phyloP scores from a whole-genome alignment of 2,329 filamentous ascomycete species.

The Talaromyces rugulosus region DNA sequence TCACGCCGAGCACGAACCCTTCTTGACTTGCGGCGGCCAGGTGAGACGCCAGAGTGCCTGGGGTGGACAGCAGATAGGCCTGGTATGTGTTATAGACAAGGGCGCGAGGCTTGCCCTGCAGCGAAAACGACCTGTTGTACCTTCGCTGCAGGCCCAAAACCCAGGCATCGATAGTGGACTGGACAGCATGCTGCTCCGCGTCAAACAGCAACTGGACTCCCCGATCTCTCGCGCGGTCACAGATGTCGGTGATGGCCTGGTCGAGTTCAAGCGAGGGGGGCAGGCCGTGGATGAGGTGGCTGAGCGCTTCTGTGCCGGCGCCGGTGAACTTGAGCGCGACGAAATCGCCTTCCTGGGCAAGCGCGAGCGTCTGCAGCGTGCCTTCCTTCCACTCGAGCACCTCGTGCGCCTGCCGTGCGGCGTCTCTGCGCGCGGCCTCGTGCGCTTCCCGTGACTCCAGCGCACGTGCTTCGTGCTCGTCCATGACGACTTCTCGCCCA shows the following conservation, averaged over 20 bases:
- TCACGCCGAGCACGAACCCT: slow-evolving; percentile 66
- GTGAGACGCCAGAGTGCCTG: slow-evolving; percentile 56
- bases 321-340: slow-evolving; percentile 75
- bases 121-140: slow-evolving; percentile 57
- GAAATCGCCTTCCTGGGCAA: slow-evolving; percentile 50
- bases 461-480: slow-evolving; percentile 38
- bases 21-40: slow-evolving; percentile 55
- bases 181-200: slow-evolving; percentile 74
- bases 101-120: slow-evolving; percentile 44
- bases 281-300: slow-evolving; percentile 59
- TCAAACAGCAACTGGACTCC: slow-evolving; percentile 74
- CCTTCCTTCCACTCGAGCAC: slow-evolving; percentile 63
- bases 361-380: slow-evolving; percentile 64
- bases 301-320: slow-evolving; percentile 71
- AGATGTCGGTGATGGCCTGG: slow-evolving; percentile 68
- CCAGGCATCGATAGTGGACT: slow-evolving; percentile 78
- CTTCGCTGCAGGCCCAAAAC: slow-evolving; percentile 66
- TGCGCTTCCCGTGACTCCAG: neutral
- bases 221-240: slow-evolving; percentile 64
- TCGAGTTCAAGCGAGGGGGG: slow-evolving; percentile 61
- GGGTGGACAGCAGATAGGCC: slow-evolving; percentile 64
- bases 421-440: neutral
- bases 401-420: slow-evolving; percentile 15
- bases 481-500: slow-evolving; percentile 72
- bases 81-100: slow-evolving; percentile 77